Evolutionary conservation across 1,139 yeast genomes (phyloP), one percentile per base, ranked within the genome.

Genomic region (Candida sanyaensis): DNA sequence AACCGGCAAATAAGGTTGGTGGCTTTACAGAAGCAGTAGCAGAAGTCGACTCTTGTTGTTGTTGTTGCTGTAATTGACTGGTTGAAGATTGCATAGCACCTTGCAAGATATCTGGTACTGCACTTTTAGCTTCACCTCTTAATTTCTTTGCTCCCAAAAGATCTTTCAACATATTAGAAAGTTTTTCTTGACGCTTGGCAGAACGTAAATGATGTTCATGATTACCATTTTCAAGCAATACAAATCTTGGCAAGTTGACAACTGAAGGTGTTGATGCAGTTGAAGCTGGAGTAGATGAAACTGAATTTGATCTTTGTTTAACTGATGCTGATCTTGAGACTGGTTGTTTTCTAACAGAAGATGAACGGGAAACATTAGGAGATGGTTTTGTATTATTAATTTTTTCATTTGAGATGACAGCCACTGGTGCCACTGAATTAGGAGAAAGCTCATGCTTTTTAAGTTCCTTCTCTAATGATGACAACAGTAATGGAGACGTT

Each of bases 161-260:
- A 61, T 89, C 96, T 57, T 89, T 89, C 55, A 93, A 77, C 96
- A 92, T 88, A 52, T 84, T 84, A 17, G 90, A 80, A 43, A 92
- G 73, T 63, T 90, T 91, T 62, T 92, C 98, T 65, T 91, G 97
- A 55, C 98, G 79, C 60, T 86, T 84, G 9, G 92, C 85, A 41
- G 86, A 82, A 51, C 83, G 78, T 55, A 92, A 73, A 61, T 83
- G 83, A 66, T 92, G 98, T 58, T 83, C 89, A 65, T 92, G 98
- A 10, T 69, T 54, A 2, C 95, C 92, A 54, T 84, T 84, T 43
- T 84, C 90, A 45, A 71, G 64, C 62, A 83, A 69, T 36, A 66
- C 59, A 58, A 84, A 84, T 39, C 90, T 59, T 1, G 82, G 79
- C 45, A 64, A 63, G 17, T 40, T 40, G 17, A 9, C 21, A 5